phyloP scores from a whole-genome alignment of 129 eudicot species.

The Tagetes erecta region DNA sequence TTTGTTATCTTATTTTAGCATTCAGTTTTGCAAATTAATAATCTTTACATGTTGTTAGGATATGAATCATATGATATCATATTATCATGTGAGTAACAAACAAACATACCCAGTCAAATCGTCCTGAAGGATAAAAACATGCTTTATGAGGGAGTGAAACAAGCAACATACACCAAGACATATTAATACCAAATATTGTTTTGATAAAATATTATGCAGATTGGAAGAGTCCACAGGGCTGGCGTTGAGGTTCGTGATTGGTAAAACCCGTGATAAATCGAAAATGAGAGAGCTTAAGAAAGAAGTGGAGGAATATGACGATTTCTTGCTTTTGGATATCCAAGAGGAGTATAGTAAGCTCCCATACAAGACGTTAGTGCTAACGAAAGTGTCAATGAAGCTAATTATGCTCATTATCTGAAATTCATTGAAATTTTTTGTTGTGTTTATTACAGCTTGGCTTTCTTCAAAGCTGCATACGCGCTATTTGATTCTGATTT shows the following conservation, averaged over 20 bases:
- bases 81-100: too few species aligned
- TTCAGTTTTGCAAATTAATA: neutral
- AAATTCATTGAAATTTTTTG: slow-evolving; percentile 24
- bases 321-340: slow-evolving; percentile 79
- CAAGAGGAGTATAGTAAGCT: slow-evolving; percentile 97
- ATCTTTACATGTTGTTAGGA: too few species aligned
- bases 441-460: slow-evolving; percentile 53
- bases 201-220: slow-evolving; percentile 41
- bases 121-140: too few species aligned
- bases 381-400: slow-evolving; percentile 14
- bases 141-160: too few species aligned
- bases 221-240: slow-evolving; percentile 96
- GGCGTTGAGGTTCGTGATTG: slow-evolving; percentile 80
- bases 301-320: slow-evolving; percentile 79
- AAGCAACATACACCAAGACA: too few species aligned
- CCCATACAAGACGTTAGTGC: slow-evolving; percentile 96
- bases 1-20: neutral
- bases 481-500: slow-evolving; percentile 85
- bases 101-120: too few species aligned
- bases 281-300: slow-evolving; percentile 71
- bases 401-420: slow-evolving; percentile 8
- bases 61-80: too few species aligned
- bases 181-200: neutral
- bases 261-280: slow-evolving; percentile 59
- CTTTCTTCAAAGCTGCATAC: slow-evolving; percentile 97